A percentile compares a stretch with the other conserved stretches of the same genome.
These are phyloP conservation scores for Glycine latifolia DNA, from an alignment of 306 rosid genomes.

Conservation along the genomic window DNA sequence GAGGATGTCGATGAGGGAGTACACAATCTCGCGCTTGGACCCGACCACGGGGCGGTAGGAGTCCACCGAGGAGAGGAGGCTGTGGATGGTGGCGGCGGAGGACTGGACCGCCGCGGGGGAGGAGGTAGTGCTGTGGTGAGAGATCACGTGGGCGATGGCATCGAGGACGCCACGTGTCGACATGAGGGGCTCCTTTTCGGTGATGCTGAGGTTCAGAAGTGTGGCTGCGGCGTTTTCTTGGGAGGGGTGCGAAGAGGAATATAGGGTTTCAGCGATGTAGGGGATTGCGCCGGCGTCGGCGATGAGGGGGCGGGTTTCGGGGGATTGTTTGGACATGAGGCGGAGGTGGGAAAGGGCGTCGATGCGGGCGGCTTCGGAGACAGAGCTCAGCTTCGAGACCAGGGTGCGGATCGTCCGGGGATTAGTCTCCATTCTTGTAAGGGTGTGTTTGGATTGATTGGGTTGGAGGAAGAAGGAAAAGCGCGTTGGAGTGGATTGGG, in stretches of 20 bases:
- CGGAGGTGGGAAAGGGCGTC: conserved; percentile 77
- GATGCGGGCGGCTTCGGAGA: conserved; percentile 69
- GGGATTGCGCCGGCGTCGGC: conserved; percentile 85
- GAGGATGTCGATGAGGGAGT: conserved; percentile 70
- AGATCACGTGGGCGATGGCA: conserved; percentile 76
- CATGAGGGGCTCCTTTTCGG: conserved; percentile 65
- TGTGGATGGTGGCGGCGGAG: conserved; percentile 82
- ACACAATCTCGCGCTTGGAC: conserved; percentile 81
- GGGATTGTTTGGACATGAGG: conserved; percentile 69
- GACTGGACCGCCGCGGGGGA: conserved; percentile 82
- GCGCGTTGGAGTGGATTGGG: not conserved
- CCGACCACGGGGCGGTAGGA: conserved; percentile 79
- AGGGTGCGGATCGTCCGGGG: conserved; percentile 57
- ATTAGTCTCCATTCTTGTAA: conserved; percentile 62
- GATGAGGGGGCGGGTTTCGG: conserved; percentile 73
- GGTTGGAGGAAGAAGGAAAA: not conserved
- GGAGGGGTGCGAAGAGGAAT: conserved; percentile 60
- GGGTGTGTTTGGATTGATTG: too few species aligned
- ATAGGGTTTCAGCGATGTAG: conserved; percentile 74
- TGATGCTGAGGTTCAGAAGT: conserved; percentile 80
- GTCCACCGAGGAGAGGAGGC: conserved; percentile 71
- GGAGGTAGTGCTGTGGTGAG: conserved; percentile 61
- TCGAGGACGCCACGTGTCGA: conserved; percentile 89
- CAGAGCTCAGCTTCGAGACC: conserved; percentile 79
- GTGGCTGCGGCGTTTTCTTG: conserved; percentile 96